Evolutionary conservation across 2,329 filamentous ascomycete species (phyloP).

Genomic region (Cephalotrichum gorgonifer): DNA sequence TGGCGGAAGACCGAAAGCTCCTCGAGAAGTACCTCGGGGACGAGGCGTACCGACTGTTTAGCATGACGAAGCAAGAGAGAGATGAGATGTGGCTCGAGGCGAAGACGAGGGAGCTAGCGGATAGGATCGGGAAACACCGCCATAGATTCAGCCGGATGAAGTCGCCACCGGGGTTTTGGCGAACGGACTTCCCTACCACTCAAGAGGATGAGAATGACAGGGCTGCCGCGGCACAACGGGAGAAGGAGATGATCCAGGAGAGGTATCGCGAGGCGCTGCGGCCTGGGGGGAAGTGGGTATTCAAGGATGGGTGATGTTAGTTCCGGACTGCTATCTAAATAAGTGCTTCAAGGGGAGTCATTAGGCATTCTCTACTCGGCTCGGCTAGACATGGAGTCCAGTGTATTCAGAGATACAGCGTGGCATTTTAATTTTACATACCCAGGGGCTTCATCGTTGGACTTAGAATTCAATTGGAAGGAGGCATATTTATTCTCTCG

Average conservation of each 20-base stretch:
- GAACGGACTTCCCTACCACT: conserved; percentile 77
- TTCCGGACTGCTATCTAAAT: neutral
- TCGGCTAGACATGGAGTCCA: neutral
- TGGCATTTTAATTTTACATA: no score
- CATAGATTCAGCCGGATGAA: conserved; percentile 59
- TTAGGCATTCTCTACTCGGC: neutral
- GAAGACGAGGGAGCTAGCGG: conserved; percentile 60
- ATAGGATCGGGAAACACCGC: conserved; percentile 67
- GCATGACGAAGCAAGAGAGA: conserved; percentile 50
- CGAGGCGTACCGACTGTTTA: conserved; percentile 45
- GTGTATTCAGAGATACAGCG: neutral
- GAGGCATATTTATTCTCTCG: no score
- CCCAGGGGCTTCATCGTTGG: no score
- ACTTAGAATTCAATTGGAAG: no score
- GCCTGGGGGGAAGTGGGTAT: conserved; percentile 65
- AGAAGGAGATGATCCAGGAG: conserved; percentile 56
- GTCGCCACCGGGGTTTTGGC: conserved; percentile 85
- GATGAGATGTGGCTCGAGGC: conserved; percentile 64
- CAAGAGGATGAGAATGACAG: conserved; percentile 64
- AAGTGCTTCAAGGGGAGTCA: neutral
- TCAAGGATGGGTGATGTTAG: conserved; percentile 60
- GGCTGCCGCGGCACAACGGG: conserved; percentile 51
- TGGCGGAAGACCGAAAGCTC: conserved; percentile 34
- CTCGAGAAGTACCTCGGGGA: conserved; percentile 49
- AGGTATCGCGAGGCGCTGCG: conserved; percentile 75